Evolutionary conservation across 2,329 filamentous ascomycete species (phyloP), one percentile per base, ranked within the genome.

Genomic region (Aspergillus quadricinctus): DNA sequence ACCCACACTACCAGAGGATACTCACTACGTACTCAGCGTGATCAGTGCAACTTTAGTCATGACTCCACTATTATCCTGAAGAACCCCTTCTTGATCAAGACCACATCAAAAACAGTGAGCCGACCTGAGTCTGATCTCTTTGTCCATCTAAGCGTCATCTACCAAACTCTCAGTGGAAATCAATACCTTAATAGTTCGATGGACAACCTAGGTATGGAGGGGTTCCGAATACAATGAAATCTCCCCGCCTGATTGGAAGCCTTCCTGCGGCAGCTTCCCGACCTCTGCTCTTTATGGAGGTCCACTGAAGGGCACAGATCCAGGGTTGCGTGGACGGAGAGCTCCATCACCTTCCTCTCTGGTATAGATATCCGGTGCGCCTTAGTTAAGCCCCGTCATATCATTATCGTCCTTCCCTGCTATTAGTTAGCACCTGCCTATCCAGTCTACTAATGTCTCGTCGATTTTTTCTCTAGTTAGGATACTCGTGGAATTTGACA

Each of bases 331-430:
- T 48, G 23, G 49, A 19, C 49, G 31, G n/a, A 50, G 43, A 7
- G 3, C 45, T 58, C 27, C 58, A 60, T 54, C 55, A 58, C 52
- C 40, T 54, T 49, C 54, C 40, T 54, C 49, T 61, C 57, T 61
- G 55, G 55, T 53, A 58, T n/a, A 49, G 28, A 41, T 28, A 23
- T 57, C 29, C 55, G 43, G 19, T 27, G 3, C 19, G 21, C 43
- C 23, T 45, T 17, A 17, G 31, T 37, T 37, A 37, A 45, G 41
- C 46, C 25, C 29, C 46, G 11, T 46, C 50, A 23, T 27, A 27
- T 49, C 25, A 46, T 27, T 17, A 27, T 19, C 49, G 27, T 51
- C 29, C 25, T 37, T 40, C 41, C 31, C 48, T 41, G 25, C 17
- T 43, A 43, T 28, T 54, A 60, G 52, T 49, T 46, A 46, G 58